Base-by-base conservation (phyloP, 345 rosid genomes). In the Arabis hirsuta region DNA sequence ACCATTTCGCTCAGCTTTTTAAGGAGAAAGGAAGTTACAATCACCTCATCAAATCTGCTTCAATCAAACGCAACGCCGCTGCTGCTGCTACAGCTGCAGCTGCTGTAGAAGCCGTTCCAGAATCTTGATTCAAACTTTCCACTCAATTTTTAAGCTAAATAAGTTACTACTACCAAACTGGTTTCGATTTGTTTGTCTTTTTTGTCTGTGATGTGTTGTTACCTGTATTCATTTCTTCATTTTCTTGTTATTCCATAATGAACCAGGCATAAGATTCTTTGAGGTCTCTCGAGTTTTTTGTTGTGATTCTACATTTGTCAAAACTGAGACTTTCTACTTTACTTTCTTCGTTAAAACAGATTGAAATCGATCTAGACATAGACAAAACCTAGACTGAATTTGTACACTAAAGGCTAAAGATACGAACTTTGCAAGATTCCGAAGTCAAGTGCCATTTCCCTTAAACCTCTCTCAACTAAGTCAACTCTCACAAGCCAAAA, bases 1-100 rank as follows among this genome's bases (percentile, higher is more conserved):
- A 88, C 55, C 99, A 96, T 79, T 96, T 96, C 67, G 78, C 97
- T 39, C 99, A 96, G 85, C 96, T 96, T 70, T 96, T 96, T 83
- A 90, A 87, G 84, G 98, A 95, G 86, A 96, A 96, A 65, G 99
- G 99, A 39, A 96, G 92, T 84, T 96, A 96, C 84, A 92, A 87
- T 60, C 98, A 96, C 76, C 85, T 91, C 1, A 82, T 91, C 79
- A 91, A 91, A 78, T 89, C 89, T 2, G 95, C 96, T 64, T 80
- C 97, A 11, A 81, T 88, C 51, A 91, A 86, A 79, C 95, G 91
- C 3, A 77, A 85, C 0, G 83, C 93, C 3, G 84, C 88, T 14
- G 46, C 96, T 0, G 79, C 85, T 4, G 16, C 16, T 0, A 86
- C 90, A 41, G 84, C 87, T 4, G 90, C 86, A 57, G 84, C 94